Conservation (phyloP, 495 filamentous ascomycete species). For the Penicillium manginii region DNA sequence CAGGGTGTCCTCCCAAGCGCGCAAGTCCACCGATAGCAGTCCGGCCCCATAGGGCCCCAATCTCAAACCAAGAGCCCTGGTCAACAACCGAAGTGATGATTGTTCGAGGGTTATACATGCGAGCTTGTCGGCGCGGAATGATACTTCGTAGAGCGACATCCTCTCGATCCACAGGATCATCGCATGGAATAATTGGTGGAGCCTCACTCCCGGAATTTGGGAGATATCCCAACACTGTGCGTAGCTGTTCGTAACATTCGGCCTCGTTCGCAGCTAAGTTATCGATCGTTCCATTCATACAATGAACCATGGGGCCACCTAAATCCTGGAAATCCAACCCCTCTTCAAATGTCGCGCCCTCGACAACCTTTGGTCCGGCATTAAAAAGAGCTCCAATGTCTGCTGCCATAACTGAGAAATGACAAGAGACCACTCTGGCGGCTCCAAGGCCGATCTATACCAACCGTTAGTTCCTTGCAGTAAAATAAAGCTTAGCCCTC, state of each 20-base stretch:
- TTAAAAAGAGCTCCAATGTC: slow-evolving; percentile 66
- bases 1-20: slow-evolving; percentile 55
- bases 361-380: slow-evolving; percentile 65
- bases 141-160: slow-evolving; percentile 55
- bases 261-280: slow-evolving; percentile 63
- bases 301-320: slow-evolving; percentile 62
- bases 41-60: slow-evolving; percentile 63
- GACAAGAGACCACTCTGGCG: slow-evolving; percentile 61
- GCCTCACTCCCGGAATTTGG: slow-evolving; percentile 58
- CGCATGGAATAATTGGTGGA: slow-evolving; percentile 50
- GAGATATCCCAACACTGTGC: slow-evolving; percentile 57
- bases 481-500: background rate
- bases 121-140: slow-evolving; percentile 57
- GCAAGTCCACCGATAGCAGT: slow-evolving; percentile 64
- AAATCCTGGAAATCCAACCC: slow-evolving; percentile 58
- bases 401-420: slow-evolving; percentile 68
- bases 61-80: slow-evolving; percentile 61
- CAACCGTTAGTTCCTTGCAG: slow-evolving; percentile 1
- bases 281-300: slow-evolving; percentile 68
- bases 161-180: slow-evolving; percentile 51
- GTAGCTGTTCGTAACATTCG: slow-evolving; percentile 62
- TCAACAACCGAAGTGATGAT: slow-evolving; percentile 62
- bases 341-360: slow-evolving; percentile 64
- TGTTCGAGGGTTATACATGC: slow-evolving; percentile 62
- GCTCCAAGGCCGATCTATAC: slow-evolving; percentile 62